Base-by-base conservation (phyloP, 2,329 filamentous ascomycete species). In the Phaeophleospora eucalypticola region DNA sequence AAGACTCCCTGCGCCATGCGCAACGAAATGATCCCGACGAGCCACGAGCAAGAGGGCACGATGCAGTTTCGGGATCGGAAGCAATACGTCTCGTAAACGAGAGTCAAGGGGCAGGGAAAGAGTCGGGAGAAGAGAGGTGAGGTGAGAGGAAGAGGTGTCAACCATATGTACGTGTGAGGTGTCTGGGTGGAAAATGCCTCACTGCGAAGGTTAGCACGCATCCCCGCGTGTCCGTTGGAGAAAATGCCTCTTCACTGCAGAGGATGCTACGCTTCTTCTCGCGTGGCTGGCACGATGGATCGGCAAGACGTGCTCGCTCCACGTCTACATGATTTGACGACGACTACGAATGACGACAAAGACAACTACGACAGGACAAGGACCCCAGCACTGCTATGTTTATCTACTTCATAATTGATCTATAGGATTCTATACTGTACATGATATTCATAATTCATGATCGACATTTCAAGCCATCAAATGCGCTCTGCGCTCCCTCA, bases 11-110 rank as follows among this genome's bases (percentile, higher is more conserved):
- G 45, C 35, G 45, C 45, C 8, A 43, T 47, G 39, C 41, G 15
- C 37, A 47, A 47, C 20, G 45, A 47, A 38, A 47, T 47, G 39
- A 42, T 47, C 17, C 45, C 45, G 6, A 32, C n/a, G n/a, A n/a
- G n/a, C n/a, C n/a, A 21, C 27, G 43, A 45, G 16, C 15, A 24
- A 35, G 36, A 40, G 4, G 18, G 37, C 20, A 18, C 37, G 18
- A 8, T 7, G n/a, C 34, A 36, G 34, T 36, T 29, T 12, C 6
- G 24, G 24, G 24, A 29, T 29, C 24, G 24, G 24, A 29, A 29
- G 24, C 7, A 29, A 29, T 29, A 29, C 12, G 24, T 12, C 12
- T 6, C 24, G 24, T 12, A 29, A 12, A 7, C 6, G 24, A 29
- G 6, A 12, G 7, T 6, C 6, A 12, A 29, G 12, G 24, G 12